These are phyloP conservation scores for Wallemia ichthyophaga DNA, from an alignment of 1,284 basidiomycete species.

Conservation along the genomic window DNA sequence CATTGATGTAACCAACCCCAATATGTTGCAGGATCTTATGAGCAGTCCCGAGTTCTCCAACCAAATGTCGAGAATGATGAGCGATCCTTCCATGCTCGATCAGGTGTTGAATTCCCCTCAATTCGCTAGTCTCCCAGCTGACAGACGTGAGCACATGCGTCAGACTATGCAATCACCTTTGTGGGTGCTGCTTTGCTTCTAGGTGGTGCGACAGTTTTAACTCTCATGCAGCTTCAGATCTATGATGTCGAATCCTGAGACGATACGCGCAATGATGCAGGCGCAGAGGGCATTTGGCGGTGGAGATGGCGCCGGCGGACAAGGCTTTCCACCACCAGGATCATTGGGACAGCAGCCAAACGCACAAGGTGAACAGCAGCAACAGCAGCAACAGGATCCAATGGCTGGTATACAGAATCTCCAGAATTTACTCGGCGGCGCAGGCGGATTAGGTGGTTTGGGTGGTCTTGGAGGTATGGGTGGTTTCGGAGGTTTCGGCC, in stretches of 20 bases:
- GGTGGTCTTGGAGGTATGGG: slow-evolving; percentile 9
- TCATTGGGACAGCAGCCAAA: slow-evolving; percentile 4
- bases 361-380: slow-evolving; percentile 3
- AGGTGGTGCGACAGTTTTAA: neutral
- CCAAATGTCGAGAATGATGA: slow-evolving; percentile 42
- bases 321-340: slow-evolving; percentile 29
- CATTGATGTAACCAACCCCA: slow-evolving; percentile 57
- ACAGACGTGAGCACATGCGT: neutral
- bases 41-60: slow-evolving; percentile 46
- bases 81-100: slow-evolving; percentile 50
- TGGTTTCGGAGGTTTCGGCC: slow-evolving; percentile 9
- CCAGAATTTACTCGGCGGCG: slow-evolving; percentile 21
- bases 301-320: slow-evolving; percentile 5
- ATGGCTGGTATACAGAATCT: slow-evolving; percentile 20
- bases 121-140: slow-evolving; percentile 1
- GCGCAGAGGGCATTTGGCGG: slow-evolving; percentile 23
- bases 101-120: slow-evolving; percentile 17
- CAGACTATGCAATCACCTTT: neutral
- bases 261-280: slow-evolving; percentile 47
- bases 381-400: neutral
- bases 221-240: neutral
- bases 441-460: slow-evolving; percentile 8
- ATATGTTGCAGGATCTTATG: slow-evolving; percentile 61
- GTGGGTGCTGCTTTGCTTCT: neutral
- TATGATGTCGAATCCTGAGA: slow-evolving; percentile 39